Base-by-base conservation (phyloP, 441 rosid species). In the Omphalea diandra region DNA sequence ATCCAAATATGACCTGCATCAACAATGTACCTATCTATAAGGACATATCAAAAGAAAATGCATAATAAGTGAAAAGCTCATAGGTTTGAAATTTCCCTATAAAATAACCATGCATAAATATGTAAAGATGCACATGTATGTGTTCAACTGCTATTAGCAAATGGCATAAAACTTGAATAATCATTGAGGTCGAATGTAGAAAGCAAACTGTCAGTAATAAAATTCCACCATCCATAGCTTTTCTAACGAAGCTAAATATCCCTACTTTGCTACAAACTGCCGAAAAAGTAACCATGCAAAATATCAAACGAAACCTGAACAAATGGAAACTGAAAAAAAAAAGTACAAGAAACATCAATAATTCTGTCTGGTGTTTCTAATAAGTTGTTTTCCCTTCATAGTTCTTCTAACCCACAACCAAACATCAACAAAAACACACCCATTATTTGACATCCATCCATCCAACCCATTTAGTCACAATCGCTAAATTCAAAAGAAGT, bases 1-100 rank as follows among this genome's bases (percentile, higher is more conserved):
- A 81, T 85, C 88, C 76, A 83, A 80, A 79, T 72, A 81, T 40
- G 80, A 83, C 86, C 90, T 91, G 40, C 75, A 80, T 38, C 33
- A 38, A 65, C 52, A 61, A 41, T 5, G 63, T 40, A 63, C 63
- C 76, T 64, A 67, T 62, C 27, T 46, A 67, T 24, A 61, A 12
- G 43, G 49, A 59, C 6, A 65, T 9, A 69, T 38, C 2, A 73
- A 7, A 55, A 9, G 18, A 70, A 52, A 49, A 32, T 32, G 18
- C 20, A 60, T n/a, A n/a, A n/a, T n/a, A 63, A 62, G 43, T 33
- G 46, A 68, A 40, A 58, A 41, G 26, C 41, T 33, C 57, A 59
- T 6, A n/a, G 24, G 12, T 56, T 24, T 27, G 29, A 61, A 47
- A 32, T 49, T 49, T 56, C 40, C 58, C 24, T 17, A 31, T 1